phyloP scores from a whole-genome alignment of 305 asterid genomes.

The Fraxinus greggii region DNA sequence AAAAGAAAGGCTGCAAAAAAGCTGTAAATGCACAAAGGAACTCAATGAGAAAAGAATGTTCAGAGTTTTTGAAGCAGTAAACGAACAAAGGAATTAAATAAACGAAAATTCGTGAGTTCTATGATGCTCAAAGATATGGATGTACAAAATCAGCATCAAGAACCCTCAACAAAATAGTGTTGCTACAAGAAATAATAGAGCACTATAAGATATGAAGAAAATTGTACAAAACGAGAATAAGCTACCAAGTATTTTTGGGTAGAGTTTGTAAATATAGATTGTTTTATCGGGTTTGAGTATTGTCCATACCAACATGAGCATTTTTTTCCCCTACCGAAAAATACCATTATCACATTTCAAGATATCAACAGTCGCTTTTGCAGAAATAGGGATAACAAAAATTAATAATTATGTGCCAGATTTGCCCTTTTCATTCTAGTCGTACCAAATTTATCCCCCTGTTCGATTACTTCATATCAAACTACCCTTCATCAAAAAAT shows the following conservation, averaged over 20 bases:
- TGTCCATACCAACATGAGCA: background rate
- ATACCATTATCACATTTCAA: background rate
- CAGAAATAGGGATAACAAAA: background rate
- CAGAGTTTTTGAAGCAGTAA: conserved; percentile 4
- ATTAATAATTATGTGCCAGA: background rate
- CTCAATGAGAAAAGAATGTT: background rate
- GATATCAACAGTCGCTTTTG: background rate
- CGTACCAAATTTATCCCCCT: background rate
- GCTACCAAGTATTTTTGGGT: background rate
- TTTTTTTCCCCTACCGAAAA: background rate
- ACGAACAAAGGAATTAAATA: background rate
- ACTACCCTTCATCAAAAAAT: background rate
- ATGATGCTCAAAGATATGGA: background rate
- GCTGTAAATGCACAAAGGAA: conserved; percentile 8
- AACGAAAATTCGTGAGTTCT: background rate
- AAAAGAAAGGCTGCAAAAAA: conserved; percentile 12
- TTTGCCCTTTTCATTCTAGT: background rate
- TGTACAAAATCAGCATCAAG: background rate
- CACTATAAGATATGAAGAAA: background rate
- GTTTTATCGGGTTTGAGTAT: background rate
- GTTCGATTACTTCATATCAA: background rate
- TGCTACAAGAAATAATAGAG: background rate
- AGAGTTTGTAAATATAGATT: background rate
- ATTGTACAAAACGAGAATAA: background rate
- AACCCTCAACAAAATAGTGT: background rate